Evolutionary conservation across 176 grass and related monocot genomes (phyloP).

Genomic region (Rhynchospora tenuis): DNA sequence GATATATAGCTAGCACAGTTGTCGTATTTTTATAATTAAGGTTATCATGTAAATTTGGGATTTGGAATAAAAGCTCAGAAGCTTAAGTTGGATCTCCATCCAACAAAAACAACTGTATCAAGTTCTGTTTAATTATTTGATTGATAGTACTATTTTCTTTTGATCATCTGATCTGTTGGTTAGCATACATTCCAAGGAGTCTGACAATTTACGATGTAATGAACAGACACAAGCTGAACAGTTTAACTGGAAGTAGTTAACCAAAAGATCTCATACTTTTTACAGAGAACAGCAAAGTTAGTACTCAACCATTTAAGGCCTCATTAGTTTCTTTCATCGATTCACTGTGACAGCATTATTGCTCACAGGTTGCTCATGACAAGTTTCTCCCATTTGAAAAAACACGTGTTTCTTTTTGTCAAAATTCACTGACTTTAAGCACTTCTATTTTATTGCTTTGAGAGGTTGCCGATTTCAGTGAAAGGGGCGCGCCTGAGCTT

Average conservation of each 20-base stretch:
- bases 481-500: slow-evolving; percentile 46
- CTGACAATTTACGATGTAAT: neutral
- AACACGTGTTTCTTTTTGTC: neutral
- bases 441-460: neutral
- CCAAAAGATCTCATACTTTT: neutral
- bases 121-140: neutral
- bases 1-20: neutral
- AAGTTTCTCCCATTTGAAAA: neutral
- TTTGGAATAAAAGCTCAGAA: neutral
- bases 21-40: neutral
- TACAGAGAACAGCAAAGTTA: slow-evolving; percentile 8
- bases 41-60: neutral
- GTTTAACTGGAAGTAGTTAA: neutral
- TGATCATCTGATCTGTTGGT: neutral
- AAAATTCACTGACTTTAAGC: neutral
- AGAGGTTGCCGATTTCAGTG: slow-evolving; percentile 57
- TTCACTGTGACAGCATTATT: neutral
- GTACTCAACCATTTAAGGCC: neutral
- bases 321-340: neutral
- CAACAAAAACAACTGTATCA: neutral
- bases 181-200: neutral
- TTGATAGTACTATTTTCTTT: neutral
- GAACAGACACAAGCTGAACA: neutral
- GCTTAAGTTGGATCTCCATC: neutral
- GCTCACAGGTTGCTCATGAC: neutral